These are phyloP conservation scores for Rubus idaeus DNA, from an alignment of 306 rosid genomes.

Conservation along the genomic window DNA sequence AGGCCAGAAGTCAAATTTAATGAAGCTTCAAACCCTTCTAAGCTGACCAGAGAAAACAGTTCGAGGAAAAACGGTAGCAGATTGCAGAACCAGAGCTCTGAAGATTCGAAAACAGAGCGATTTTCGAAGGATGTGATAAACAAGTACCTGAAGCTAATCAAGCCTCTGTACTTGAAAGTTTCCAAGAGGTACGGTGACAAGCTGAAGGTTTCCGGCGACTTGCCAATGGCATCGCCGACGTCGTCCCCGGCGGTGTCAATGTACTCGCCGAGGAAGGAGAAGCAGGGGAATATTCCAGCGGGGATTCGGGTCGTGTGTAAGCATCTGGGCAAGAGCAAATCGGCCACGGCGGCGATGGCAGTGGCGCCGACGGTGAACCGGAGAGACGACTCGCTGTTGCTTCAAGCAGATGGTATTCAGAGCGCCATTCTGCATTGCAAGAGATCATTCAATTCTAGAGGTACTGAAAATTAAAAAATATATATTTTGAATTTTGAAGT, in stretches of 20 bases:
- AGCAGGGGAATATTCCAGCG: slow-evolving; percentile 44
- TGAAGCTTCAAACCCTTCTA: slow-evolving; percentile 30
- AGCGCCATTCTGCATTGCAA: slow-evolving; percentile 96
- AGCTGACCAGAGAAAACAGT: slow-evolving; percentile 50
- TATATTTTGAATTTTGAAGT: background rate
- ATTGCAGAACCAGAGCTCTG: slow-evolving; percentile 6
- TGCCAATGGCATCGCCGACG: slow-evolving; percentile 20
- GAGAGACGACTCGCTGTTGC: slow-evolving; percentile 69
- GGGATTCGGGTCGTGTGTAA: slow-evolving; percentile 53
- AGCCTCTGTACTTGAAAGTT: slow-evolving; percentile 60
- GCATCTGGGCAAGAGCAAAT: slow-evolving; percentile 73
- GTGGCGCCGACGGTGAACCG: slow-evolving; percentile 42
- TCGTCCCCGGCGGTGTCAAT: slow-evolving; percentile 37
- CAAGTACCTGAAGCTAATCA: slow-evolving; percentile 65
- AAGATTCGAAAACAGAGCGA: slow-evolving; percentile 45
- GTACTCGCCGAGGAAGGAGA: slow-evolving; percentile 43
- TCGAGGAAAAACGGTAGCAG: slow-evolving; percentile 36
- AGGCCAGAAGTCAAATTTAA: slow-evolving; percentile 5
- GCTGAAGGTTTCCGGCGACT: slow-evolving; percentile 4
- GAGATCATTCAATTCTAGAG: slow-evolving; percentile 70
- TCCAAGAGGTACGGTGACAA: slow-evolving; percentile 45
- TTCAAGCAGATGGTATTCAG: slow-evolving; percentile 83
- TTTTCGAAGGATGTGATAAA: slow-evolving; percentile 60
- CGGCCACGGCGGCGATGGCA: slow-evolving; percentile 45
- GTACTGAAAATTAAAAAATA: slow-evolving; percentile 9